Base-by-base conservation (phyloP, 192 early-diverging fungal genomes). In the Spinellus fusiger region DNA sequence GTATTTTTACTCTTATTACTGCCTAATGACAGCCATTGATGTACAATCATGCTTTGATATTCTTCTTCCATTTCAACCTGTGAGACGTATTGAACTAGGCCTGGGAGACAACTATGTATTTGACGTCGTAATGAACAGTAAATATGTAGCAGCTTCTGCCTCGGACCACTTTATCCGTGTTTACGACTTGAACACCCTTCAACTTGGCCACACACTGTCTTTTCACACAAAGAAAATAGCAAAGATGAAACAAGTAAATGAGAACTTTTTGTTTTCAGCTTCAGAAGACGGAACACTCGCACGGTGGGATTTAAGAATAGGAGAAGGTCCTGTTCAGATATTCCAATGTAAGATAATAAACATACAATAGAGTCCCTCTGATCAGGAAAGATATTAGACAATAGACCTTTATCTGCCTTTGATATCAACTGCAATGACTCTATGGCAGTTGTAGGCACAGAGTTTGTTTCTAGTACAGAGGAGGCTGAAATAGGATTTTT, bases 81-180 rank as follows among this genome's bases (percentile, higher is more conserved):
- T 65, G 16, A 58, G 68, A 4, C 54, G 56, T 9, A 75, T 77
- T 0, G 65, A 69, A 8, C 77, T 81, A 49, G 73, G 77, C 1
- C 71, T 70, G 25, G 66, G 66, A 20, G 73, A 79, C 49, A 66
- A 73, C 18, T 84, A 84, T 49, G 77, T 84, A 29, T 84, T 79
- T 63, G 83, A 84, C 64, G 74, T 84, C 20, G 66, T 62, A 0
- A 73, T 75, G 7, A 82, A 70, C 47, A 55, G 33, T 20, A 55
- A 66, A 18, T 68, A 75, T 54, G 59, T 72, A 35, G 70, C 77
- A 58, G 79, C 81, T 38, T 83, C 83, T 0, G 84, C 81, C 9
- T 92, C 89, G 0, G 78, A 81, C 38, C 55, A 85, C 37, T 68
- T 79, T 58, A 80, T 92, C 54, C 84, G 83, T 31, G 70, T 89